Percentiles rank a stretch among this genome's conserved stretches.
These are phyloP conservation scores for Begonia masoniana DNA, from an alignment of 306 rosid species.

Conservation along the genomic window DNA sequence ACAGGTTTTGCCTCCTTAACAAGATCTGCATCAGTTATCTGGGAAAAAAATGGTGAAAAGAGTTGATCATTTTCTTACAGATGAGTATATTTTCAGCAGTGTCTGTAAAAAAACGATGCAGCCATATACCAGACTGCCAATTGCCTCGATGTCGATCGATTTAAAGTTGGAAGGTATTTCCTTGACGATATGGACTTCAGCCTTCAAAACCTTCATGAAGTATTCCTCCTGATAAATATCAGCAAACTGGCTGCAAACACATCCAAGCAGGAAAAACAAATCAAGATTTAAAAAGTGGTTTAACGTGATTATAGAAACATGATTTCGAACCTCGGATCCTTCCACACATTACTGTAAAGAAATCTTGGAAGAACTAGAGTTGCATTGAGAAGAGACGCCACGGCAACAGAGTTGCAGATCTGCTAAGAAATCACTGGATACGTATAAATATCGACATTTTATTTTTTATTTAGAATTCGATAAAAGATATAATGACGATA, in stretches of 20 bases:
- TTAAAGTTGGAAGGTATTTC: constrained; percentile 73
- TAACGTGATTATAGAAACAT: neutral
- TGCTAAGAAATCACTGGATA: constrained; percentile 24
- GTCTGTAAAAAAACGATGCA: too few relatives aligned
- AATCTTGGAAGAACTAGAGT: constrained; percentile 74
- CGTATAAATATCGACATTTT: neutral
- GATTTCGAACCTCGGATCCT: constrained; percentile 73
- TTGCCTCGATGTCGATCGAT: constrained; percentile 51
- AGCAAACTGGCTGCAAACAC: constrained; percentile 69
- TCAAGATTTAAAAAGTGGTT: neutral
- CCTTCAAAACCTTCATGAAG: constrained; percentile 55
- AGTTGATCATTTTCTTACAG: constrained; percentile 10
- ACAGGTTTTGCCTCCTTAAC: constrained; percentile 70
- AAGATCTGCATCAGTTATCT: constrained; percentile 90
- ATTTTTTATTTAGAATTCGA: neutral
- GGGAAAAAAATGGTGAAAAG: constrained; percentile 14
- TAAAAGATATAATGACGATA: neutral
- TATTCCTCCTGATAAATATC: constrained; percentile 86
- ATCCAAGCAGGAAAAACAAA: neutral
- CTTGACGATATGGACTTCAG: constrained; percentile 47
- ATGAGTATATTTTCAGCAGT: constrained; percentile 1
- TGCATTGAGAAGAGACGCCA: constrained; percentile 83
- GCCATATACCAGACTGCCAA: constrained; percentile 60
- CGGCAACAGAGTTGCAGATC: constrained; percentile 93
- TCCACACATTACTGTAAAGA: constrained; percentile 93